Evolutionary conservation across 1,284 basidiomycete species (phyloP), one percentile per base, ranked within the genome.

Genomic region (Austroboletus olivaceoglutinosus): DNA sequence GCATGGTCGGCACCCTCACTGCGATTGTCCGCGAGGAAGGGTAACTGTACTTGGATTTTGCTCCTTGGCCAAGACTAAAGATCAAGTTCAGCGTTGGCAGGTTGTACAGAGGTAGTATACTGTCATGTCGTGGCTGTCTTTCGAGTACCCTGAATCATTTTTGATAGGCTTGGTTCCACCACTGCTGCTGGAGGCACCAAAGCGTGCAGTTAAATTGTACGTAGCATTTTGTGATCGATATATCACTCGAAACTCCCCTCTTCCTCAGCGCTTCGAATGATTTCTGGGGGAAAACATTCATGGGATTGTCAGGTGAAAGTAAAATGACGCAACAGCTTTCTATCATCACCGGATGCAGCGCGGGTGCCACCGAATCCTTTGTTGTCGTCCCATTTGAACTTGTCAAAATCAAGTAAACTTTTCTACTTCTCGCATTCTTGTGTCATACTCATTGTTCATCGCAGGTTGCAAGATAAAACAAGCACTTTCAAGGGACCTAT

Each of bases 201-300:
- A 99, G 76, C 85, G 96, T 73, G 96, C 96, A 18, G 89, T 95
- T 54, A 99, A 99, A 80, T 99, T 94, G 91, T 90, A 56, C 52
- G 83, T 73, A 12, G 5, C 27, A 29, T 45, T 43, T 22, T 16
- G 6, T 45, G 22, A 19, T 44, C 10, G n/a, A 5, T 8, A 2
- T 3, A 13, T 15, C 10, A 40, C 22, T 22, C 40, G 50, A 30
- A 45, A 21, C 16, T 11, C 29, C 33, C 18, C 16, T 34, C 39
- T 21, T 48, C 27, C 58, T 47, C 33, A 90, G 89, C 58, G 89
- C 89, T 10, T 78, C 90, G 5, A 93, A 93, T 75, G 94, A 95
- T 64, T 95, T 90, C 68, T 99, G 97, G 97, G 95, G 93, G 6
- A 89, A 89, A 67, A 85, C 78, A 2, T 91, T 77, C 67, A 57